Evolutionary conservation across 2,329 filamentous ascomycete species (phyloP).

Genomic region (Trichoderma asperellum): DNA sequence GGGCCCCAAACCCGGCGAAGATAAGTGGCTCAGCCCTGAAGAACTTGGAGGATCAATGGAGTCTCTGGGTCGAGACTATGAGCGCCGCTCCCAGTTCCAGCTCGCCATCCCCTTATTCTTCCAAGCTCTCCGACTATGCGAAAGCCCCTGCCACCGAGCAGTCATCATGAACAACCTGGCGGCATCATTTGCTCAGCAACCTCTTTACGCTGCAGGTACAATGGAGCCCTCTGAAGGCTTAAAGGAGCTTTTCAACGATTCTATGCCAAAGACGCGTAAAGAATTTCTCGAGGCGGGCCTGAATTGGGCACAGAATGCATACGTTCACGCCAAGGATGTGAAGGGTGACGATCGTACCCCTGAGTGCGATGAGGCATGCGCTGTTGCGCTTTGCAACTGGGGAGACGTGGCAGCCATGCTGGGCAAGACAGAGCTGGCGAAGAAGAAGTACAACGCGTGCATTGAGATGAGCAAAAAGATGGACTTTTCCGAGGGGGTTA

Average conservation of each 20-base stretch:
- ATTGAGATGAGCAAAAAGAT: conserved; percentile 61
- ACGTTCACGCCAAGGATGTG: conserved; percentile 68
- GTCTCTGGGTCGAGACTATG: conserved; percentile 76
- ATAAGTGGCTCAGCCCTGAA: conserved; percentile 69
- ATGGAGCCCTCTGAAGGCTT: conserved; percentile 38
- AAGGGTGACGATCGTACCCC: conserved; percentile 67
- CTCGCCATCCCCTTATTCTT: conserved; percentile 85
- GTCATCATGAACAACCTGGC: conserved; percentile 87
- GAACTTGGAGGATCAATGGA: conserved; percentile 77
- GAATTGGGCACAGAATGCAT: conserved; percentile 79
- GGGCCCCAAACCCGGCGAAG: conserved; percentile 71
- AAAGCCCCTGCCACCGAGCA: conserved; percentile 72
- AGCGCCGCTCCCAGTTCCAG: conserved; percentile 72
- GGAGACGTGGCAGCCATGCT: conserved; percentile 81
- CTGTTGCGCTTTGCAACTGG: conserved; percentile 82
- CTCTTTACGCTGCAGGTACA: conserved; percentile 43
- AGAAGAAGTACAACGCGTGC: conserved; percentile 70
- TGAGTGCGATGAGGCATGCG: conserved; percentile 84
- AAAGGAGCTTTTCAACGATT: conserved; percentile 36
- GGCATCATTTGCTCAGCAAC: conserved; percentile 71
- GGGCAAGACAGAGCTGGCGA: conserved; percentile 67
- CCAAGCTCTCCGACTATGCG: conserved; percentile 74
- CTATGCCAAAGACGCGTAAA: conserved; percentile 54
- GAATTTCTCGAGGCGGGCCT: conserved; percentile 70
- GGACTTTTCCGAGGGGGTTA: conserved; percentile 55